Conservation (phyloP, 257 asterid species). For the Craterostigma plantagineum region DNA sequence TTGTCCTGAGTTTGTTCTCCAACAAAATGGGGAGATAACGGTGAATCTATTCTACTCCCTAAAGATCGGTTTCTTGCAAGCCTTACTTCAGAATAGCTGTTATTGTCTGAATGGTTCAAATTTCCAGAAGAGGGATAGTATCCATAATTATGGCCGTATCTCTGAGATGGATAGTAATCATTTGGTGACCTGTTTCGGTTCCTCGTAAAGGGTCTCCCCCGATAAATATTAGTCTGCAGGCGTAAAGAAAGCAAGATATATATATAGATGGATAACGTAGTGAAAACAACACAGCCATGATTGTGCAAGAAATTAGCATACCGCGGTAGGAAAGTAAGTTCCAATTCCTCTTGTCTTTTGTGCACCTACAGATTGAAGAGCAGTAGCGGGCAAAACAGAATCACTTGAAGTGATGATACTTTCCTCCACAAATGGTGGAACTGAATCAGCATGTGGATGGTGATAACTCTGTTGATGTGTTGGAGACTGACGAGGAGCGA, state of each 20-base stretch:
- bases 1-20: slow-evolving; percentile 16
- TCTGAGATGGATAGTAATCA: slow-evolving; percentile 14
- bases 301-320: slow-evolving; percentile 8
- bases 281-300: slow-evolving; percentile 1
- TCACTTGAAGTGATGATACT: slow-evolving; percentile 8
- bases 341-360: slow-evolving; percentile 40
- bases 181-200: slow-evolving; percentile 14
- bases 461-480: no score
- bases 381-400: slow-evolving; percentile 14
- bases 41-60: no score
- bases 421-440: no score
- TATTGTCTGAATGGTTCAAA: slow-evolving; percentile 12
- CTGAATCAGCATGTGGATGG: slow-evolving; percentile 13
- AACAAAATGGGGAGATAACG: slow-evolving; percentile 11
- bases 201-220: slow-evolving; percentile 20
- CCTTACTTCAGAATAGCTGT: slow-evolving; percentile 13
- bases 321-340: slow-evolving; percentile 42
- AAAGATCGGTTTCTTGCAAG: no score
- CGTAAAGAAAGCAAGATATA: not conserved
- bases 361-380: slow-evolving; percentile 20
- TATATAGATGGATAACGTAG: slow-evolving; percentile 1
- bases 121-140: slow-evolving; percentile 9
- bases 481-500: slow-evolving; percentile 20
- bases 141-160: slow-evolving; percentile 14
- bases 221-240: slow-evolving; percentile 28